Evolutionary conservation across 1,139 yeast genomes (phyloP).

Genomic region (Nakaseomyces sp.): DNA sequence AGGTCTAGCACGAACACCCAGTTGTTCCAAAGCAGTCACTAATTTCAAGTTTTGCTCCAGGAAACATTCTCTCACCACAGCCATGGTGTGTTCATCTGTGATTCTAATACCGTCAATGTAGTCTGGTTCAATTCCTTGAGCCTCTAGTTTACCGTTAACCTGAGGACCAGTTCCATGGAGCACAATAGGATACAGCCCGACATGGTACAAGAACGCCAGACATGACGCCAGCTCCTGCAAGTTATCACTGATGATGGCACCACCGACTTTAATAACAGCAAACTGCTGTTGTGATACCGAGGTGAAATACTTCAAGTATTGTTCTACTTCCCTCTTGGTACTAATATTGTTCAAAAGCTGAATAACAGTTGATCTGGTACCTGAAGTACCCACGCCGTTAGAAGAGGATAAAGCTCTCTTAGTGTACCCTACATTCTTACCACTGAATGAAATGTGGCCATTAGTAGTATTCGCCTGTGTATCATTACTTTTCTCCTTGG

Average conservation of each 20-base stretch:
- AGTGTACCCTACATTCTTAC: slow-evolving; percentile 23
- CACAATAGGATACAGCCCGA: slow-evolving; percentile 92
- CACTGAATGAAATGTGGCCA: slow-evolving; percentile 5
- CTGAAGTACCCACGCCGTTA: slow-evolving; percentile 26
- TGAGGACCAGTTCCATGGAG: slow-evolving; percentile 99
- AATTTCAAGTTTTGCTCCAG: slow-evolving; percentile 88
- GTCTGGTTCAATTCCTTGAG: slow-evolving; percentile 92
- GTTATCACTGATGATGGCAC: slow-evolving; percentile 95
- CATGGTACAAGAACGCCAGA: slow-evolving; percentile 90
- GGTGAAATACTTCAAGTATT: slow-evolving; percentile 89
- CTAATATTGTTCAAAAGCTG: slow-evolving; percentile 93
- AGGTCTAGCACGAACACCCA: slow-evolving; percentile 98
- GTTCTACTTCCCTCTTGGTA: slow-evolving; percentile 95
- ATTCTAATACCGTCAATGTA: slow-evolving; percentile 95
- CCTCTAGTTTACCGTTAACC: slow-evolving; percentile 85
- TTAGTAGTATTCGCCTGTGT: not conserved
- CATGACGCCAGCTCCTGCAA: slow-evolving; percentile 90
- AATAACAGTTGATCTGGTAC: slow-evolving; percentile 85
- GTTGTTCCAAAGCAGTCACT: slow-evolving; percentile 89
- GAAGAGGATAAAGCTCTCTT: slow-evolving; percentile 20
- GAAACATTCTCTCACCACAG: slow-evolving; percentile 90
- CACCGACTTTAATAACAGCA: slow-evolving; percentile 98
- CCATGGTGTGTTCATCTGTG: slow-evolving; percentile 91
- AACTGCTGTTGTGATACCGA: slow-evolving; percentile 93
- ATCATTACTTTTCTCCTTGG: not conserved